These are phyloP conservation scores for Pythium sukuiense DNA, from an alignment of 352 stramenopile genomes.

Conservation along the genomic window DNA sequence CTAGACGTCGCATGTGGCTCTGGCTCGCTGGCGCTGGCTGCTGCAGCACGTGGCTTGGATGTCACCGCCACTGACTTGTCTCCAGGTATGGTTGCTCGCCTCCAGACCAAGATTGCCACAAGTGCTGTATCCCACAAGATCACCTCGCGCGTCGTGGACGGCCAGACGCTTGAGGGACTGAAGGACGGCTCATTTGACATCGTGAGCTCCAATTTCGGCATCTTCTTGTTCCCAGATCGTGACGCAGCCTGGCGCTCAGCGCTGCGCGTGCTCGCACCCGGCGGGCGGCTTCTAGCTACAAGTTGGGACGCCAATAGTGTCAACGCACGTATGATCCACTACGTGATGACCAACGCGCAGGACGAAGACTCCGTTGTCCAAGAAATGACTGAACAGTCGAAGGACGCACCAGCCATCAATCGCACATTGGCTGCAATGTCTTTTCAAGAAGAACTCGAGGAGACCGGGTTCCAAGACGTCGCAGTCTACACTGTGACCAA, in stretches of 20 bases:
- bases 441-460: slow-evolving; percentile 24
- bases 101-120: slow-evolving; percentile 12
- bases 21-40: slow-evolving; percentile 10
- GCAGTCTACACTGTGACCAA: slow-evolving; percentile 11
- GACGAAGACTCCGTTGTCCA: background rate
- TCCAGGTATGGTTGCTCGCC: slow-evolving; percentile 11
- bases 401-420: slow-evolving; percentile 8
- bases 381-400: background rate
- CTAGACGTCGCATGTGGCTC: slow-evolving; percentile 26
- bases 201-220: slow-evolving; percentile 21
- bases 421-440: slow-evolving; percentile 7
- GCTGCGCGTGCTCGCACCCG: slow-evolving; percentile 18
- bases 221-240: slow-evolving; percentile 25
- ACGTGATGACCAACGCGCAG: slow-evolving; percentile 8
- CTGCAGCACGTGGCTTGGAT: slow-evolving; percentile 9
- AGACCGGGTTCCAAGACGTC: slow-evolving; percentile 16
- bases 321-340: slow-evolving; percentile 14
- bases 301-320: slow-evolving; percentile 24
- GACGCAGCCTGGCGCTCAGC: slow-evolving; percentile 13
- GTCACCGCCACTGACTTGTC: slow-evolving; percentile 22
- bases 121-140: background rate
- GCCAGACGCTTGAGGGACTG: slow-evolving; percentile 24
- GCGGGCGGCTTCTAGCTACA: slow-evolving; percentile 8
- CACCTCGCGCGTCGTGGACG: slow-evolving; percentile 12
- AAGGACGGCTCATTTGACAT: slow-evolving; percentile 20